Base-by-base conservation (phyloP, 2,329 filamentous ascomycete species). In the Xylariales sp. region DNA sequence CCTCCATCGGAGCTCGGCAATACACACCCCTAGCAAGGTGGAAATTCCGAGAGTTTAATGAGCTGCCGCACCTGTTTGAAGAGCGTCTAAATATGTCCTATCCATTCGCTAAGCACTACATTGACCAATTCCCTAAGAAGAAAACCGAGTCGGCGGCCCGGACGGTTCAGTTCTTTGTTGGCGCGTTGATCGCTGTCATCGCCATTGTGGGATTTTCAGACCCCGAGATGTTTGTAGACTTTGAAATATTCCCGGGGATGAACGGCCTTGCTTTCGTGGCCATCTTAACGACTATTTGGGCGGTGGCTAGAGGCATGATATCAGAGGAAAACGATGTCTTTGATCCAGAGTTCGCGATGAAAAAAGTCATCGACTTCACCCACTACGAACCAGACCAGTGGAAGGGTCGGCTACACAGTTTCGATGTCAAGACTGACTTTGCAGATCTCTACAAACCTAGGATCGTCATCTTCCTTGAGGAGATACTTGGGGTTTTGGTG, bases 21-120 rank as follows among this genome's bases (percentile, higher is more conserved):
- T 99, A 97, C 77, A 98, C 95, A 0, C 93, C 94, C 1, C 87
- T 97, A 58, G 96, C 96, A 0, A 92, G 97, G 78, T 99, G 96
- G 96, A 98, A 97, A 75, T 97, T 99, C 71, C 91, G 96, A 55
- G 95, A 98, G 78, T 99, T 98, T 85, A 99, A 99, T 75, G 96
- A 99, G 79, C 85, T 99, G 0, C 91, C 91, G 64, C 96, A 99
- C 79, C 85, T 98, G 1, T 99, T 98, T 75, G 88, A 94, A 68
- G 92, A 95, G 71, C 90, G 96, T 23, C 84, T 95, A 49, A 94
- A 97, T 71, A 97, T 98, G 91, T 97, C 96, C 0, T 94, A 96
- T 76, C 94, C 95, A 0, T 97, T 93, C 77, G 95, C 96, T 1
- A 93, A 91, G 41, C 89, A 93, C 55, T 99, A 99, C 75, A 87